Conservation (phyloP, 192 early-diverging fungal genomes). For the Backusella tarrabulga region DNA sequence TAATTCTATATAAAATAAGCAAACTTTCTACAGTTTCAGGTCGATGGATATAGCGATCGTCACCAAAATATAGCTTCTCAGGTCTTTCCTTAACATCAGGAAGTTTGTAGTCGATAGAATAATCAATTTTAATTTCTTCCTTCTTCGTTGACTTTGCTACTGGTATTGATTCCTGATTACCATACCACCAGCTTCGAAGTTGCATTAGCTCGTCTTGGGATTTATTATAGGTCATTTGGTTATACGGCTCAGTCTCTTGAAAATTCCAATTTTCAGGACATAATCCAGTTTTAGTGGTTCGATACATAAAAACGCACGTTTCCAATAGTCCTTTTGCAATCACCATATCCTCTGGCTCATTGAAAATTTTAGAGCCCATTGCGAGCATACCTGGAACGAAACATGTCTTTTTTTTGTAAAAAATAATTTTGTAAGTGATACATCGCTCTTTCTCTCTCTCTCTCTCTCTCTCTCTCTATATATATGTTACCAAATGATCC, state of each 20-base stretch:
- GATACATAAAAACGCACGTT: slow-evolving; percentile 47
- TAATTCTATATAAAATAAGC: slow-evolving; percentile 70
- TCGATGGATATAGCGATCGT: slow-evolving; percentile 11
- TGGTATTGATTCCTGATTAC: not conserved
- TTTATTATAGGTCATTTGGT: slow-evolving; percentile 19
- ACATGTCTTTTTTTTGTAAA: slow-evolving; percentile 34
- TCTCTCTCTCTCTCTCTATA: not conserved
- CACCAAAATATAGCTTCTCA: not conserved
- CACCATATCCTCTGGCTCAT: slow-evolving; percentile 43
- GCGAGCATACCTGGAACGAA: slow-evolving; percentile 57
- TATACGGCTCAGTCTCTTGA: not conserved
- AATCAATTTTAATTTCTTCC: not conserved
- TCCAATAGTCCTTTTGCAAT: slow-evolving; percentile 48
- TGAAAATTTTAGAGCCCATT: slow-evolving; percentile 47
- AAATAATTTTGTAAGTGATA: not conserved
- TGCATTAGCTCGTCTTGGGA: not conserved
- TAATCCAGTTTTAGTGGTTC: slow-evolving; percentile 42
- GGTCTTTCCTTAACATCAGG: not conserved
- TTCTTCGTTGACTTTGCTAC: not conserved
- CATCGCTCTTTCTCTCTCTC: too few species aligned
- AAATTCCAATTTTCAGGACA: slow-evolving; percentile 49
- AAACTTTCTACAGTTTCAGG: slow-evolving; percentile 71
- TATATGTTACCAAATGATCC: slow-evolving; percentile 34
- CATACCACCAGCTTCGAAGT: slow-evolving; percentile 14
- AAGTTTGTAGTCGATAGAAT: slow-evolving; percentile 9